Conservation (phyloP, 345 rosid genomes). For the Gynandropsis gynandra region DNA sequence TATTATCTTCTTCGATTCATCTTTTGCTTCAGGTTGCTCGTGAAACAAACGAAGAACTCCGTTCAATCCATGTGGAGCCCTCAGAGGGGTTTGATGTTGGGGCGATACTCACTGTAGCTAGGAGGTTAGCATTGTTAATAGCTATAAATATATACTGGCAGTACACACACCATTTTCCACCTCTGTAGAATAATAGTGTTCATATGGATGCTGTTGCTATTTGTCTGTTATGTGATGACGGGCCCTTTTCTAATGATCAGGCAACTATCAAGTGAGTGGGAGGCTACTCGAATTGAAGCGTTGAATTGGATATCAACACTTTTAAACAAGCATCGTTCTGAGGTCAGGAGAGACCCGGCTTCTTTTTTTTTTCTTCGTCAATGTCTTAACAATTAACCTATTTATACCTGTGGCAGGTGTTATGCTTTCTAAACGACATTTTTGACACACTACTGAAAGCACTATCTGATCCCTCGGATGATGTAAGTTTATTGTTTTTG, state of each 20-base stretch:
- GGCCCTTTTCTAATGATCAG: conserved; percentile 33
- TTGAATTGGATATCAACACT: conserved; percentile 94
- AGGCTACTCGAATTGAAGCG: conserved; percentile 91
- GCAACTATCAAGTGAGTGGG: conserved; percentile 68
- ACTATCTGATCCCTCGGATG: conserved; percentile 81
- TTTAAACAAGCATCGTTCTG: conserved; percentile 69
- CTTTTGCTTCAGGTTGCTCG: conserved; percentile 72
- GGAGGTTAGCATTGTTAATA: conserved; percentile 45
- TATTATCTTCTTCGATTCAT: not conserved
- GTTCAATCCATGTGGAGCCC: conserved; percentile 73
- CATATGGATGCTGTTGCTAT: conserved; percentile 5
- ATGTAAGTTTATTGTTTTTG: conserved; percentile 40
- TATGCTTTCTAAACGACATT: conserved; percentile 68
- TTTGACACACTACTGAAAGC: conserved; percentile 85
- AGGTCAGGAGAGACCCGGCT: conserved; percentile 38
- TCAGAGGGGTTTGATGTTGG: conserved; percentile 82
- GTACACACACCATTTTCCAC: no score
- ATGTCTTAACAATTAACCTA: conserved; percentile 7
- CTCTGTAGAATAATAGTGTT: no score
- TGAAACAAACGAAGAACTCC: conserved; percentile 98
- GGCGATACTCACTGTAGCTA: conserved; percentile 82
- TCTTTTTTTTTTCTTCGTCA: conserved; percentile 5
- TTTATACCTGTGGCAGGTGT: conserved; percentile 45
- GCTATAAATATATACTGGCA: no score
- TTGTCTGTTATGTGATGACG: conserved; percentile 17